Evolutionary conservation across 1,284 basidiomycete species (phyloP), one percentile per base, ranked within the genome.

Genomic region (Malassezia sp.): DNA sequence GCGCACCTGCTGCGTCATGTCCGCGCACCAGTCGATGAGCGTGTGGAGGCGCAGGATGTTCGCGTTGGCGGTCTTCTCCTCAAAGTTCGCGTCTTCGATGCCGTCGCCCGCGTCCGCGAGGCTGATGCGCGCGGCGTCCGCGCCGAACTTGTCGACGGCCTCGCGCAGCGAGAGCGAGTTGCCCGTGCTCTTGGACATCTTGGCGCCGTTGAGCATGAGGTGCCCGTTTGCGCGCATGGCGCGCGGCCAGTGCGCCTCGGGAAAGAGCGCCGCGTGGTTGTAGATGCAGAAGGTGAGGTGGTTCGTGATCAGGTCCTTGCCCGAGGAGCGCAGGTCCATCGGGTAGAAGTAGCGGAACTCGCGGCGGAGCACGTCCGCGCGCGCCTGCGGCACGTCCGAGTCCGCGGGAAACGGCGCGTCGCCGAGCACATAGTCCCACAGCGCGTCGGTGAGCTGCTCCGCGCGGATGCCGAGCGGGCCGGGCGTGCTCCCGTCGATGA

Each of bases 331-430:
- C 59, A 99, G 80, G 74, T 97, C 88, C 76, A 96, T 83, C 38
- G 93, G 93, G 74, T 99, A 99, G 75, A 95, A 99, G 77, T 96
- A 97, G 45, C 83, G 76, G 78, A 85, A 97, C 71, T 90, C 84
- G 72, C 85, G 83, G 67, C 85, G 87, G 72, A 99, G 77, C 27
- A 77, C 74, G 64, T 90, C 83, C 24, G 81, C 84, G 63, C 84
- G 85, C 65, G 85, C 84, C 62, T 77, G 77, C 2, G 81, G 73
- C 30, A 96, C 71, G 0, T 80, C 66, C 37, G 73, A 75, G 30
- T 78, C 71, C 11, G 75, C 70, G 1, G 90, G 89, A 78, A 80
- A 86, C 3, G 81, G 75, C 5, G 81, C 84, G 52, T 81, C 74
- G 64, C 79, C 78, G 69, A 91, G 83, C 56, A 99, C 75, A 74